Evolutionary conservation across 768 basidiomycete species (phyloP).

Genomic region (Lactarius sanguifluus): DNA sequence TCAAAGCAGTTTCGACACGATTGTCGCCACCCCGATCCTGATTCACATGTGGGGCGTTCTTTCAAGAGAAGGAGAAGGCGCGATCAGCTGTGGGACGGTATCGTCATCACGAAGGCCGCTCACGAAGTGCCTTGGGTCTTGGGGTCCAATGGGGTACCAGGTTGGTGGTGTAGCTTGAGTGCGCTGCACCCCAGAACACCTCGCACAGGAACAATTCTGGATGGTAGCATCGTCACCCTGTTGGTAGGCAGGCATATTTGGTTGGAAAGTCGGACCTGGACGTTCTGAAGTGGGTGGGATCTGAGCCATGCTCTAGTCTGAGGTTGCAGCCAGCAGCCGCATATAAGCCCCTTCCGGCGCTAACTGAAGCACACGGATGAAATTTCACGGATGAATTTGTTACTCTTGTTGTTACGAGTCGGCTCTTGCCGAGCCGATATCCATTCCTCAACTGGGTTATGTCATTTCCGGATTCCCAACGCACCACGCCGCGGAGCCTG

Average conservation of each 20-base stretch:
- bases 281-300: too few species aligned
- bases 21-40: neutral
- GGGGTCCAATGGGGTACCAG: neutral
- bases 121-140: neutral
- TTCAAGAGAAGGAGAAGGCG: neutral
- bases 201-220: neutral
- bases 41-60: neutral
- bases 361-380: too few species aligned
- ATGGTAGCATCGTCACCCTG: neutral
- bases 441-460: too few species aligned
- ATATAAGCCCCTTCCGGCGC: too few species aligned
- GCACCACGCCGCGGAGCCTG: too few species aligned
- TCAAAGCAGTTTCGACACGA: neutral
- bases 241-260: neutral
- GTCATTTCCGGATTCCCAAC: too few species aligned
- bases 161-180: neutral
- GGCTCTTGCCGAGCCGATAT: too few species aligned
- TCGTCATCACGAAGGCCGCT: neutral
- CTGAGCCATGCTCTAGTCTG: too few species aligned
- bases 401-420: too few species aligned
- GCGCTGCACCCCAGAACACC: neutral
- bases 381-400: too few species aligned
- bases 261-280: too few species aligned
- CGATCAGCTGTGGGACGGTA: neutral
- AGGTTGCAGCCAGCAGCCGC: too few species aligned